A percentile compares a stretch with the other conserved stretches of the same genome.
phyloP scores from a whole-genome alignment of 805 yeast species.

The Candida takata region DNA sequence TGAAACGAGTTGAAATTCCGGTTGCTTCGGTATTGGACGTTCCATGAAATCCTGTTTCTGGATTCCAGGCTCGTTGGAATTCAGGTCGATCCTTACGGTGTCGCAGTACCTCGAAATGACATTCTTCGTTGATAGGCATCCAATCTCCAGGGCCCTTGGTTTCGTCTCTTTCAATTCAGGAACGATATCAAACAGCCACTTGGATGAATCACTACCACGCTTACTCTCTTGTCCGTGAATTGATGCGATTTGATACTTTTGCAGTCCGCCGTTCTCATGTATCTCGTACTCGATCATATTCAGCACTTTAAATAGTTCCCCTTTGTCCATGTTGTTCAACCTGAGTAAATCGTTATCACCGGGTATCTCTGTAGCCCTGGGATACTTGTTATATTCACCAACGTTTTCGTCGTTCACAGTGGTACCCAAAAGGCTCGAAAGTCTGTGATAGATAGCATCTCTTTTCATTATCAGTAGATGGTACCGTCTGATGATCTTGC shows the following conservation, averaged over 20 bases:
- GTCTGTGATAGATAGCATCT: constrained; percentile 31
- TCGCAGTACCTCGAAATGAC: constrained; percentile 39
- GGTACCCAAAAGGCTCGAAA: constrained; percentile 20
- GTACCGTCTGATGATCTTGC: constrained; percentile 70
- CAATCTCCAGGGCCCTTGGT: constrained; percentile 66
- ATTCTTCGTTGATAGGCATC: constrained; percentile 67
- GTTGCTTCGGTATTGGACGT: constrained; percentile 47
- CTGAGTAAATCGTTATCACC: constrained; percentile 14
- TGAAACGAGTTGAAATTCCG: constrained; percentile 56
- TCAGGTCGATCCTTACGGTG: constrained; percentile 63
- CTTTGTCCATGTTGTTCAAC: constrained; percentile 9
- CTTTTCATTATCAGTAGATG: constrained; percentile 63
- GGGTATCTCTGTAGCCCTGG: constrained; percentile 7
- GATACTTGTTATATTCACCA: constrained; percentile 3
- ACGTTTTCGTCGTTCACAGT: constrained; percentile 23
- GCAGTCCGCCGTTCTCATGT: constrained; percentile 63
- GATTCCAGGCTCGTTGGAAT: constrained; percentile 71
- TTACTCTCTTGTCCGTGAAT: constrained; percentile 69
- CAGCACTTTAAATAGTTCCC: constrained; percentile 26
- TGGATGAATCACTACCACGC: constrained; percentile 92
- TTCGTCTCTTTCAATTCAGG: constrained; percentile 25
- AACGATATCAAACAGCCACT: constrained; percentile 69
- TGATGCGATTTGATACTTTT: constrained; percentile 79
- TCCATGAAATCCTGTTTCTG: constrained; percentile 80
- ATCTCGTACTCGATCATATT: constrained; percentile 59